These are phyloP conservation scores for Barbarea vulgaris DNA, from an alignment of 345 rosid species.

Conservation along the genomic window DNA sequence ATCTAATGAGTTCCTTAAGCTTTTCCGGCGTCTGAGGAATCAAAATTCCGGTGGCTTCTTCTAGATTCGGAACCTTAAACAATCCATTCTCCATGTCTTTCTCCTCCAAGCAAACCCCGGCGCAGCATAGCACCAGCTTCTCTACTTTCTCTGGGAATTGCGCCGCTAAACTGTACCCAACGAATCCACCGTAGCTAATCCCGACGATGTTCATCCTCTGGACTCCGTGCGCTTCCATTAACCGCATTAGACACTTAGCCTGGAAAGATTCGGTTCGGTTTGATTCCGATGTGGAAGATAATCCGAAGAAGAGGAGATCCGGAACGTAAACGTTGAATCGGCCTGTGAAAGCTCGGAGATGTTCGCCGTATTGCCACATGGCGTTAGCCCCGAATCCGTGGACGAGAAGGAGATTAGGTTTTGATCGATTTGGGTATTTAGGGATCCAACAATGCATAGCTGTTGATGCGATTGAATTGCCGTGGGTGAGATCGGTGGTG, in stretches of 20 bases:
- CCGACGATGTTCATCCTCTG: conserved; percentile 59
- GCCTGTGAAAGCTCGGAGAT: conserved; percentile 55
- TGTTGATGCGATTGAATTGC: conserved; percentile 43
- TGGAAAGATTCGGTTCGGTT: conserved; percentile 68
- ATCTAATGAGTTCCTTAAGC: conserved; percentile 59
- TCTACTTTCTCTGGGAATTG: conserved; percentile 60
- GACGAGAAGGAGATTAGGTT: conserved; percentile 64
- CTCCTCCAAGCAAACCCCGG: conserved; percentile 81
- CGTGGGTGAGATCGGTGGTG: conserved; percentile 54
- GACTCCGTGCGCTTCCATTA: conserved; percentile 60
- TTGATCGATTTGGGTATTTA: conserved; percentile 33
- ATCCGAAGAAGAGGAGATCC: conserved; percentile 71
- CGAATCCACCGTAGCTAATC: conserved; percentile 83
- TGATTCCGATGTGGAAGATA: conserved; percentile 49
- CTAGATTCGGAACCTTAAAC: conserved; percentile 61
- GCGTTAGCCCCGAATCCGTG: conserved; percentile 87
- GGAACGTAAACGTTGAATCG: conserved; percentile 76
- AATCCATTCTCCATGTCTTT: conserved; percentile 65
- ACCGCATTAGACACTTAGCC: conserved; percentile 55
- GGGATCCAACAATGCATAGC: conserved; percentile 81
- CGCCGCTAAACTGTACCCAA: conserved; percentile 68
- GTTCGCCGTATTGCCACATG: conserved; percentile 75
- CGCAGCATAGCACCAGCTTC: conserved; percentile 65
- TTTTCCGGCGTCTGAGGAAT: conserved; percentile 71
- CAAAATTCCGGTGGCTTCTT: conserved; percentile 65